Evolutionary conservation across 495 filamentous ascomycete species (phyloP), one percentile per base, ranked within the genome.

Genomic region (Astrocystis sublimbata): DNA sequence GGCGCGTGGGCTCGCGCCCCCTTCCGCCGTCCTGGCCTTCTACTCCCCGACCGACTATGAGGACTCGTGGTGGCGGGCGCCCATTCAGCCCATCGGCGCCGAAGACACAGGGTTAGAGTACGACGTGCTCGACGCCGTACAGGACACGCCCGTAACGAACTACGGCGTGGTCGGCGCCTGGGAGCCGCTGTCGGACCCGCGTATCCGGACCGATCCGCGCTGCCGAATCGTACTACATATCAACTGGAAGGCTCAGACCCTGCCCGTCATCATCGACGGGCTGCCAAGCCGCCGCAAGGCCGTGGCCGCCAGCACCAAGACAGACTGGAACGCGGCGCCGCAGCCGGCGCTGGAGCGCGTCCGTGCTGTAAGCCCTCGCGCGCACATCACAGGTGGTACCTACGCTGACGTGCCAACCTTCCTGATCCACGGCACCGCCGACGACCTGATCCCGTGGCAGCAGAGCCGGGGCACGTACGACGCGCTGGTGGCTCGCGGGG

Each of bases 11-110:
- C 31, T 83, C 1, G 43, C 35, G n/a, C 75, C 80, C 1, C 83
- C 84, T 0, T 59, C 78, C 2, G 83, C 78, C 0, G 78, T 85
- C 10, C 67, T 86, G 13, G 69, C 75, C 5, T 84, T 88, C 65
- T 88, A 86, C 57, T 75, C 73, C 45, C 83, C 84, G 0, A 71
- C 71, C 0, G 71, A 82, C 45, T 81, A 77, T 65, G 69, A 78
- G 52, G 73, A 75, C 47, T 30, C 56, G 17, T 65, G 58, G 50
- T 61, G 58, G 63, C 3, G 35, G 33, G 33, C 52, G 17, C 58
- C 52, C n/a, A 65, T 62, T 31, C 59, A 65, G 43, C 54, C 59
- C 19, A 61, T 54, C 40, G 58, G 53, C 8, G 50, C 41, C 8
- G 50, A 41, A 31, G 36, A 65, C 35, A 51, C 52, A 19, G 33